Percentiles rank a stretch among this genome's conserved stretches.
phyloP scores from a whole-genome alignment of 768 basidiomycete genomes.

The Tricholoma terreum region DNA sequence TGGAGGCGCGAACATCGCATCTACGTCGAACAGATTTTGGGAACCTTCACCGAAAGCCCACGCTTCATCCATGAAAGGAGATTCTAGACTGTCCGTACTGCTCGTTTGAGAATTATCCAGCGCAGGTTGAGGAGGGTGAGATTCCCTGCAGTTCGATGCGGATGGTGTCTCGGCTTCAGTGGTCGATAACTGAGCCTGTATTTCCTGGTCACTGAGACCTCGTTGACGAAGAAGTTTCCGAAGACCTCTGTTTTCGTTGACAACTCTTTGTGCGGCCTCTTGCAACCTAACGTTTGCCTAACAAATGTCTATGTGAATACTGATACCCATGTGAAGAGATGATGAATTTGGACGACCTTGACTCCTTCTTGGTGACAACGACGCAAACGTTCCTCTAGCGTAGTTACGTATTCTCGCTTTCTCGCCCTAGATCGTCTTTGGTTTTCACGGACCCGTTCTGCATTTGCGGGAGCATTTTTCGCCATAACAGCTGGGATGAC shows the following conservation, averaged over 20 bases:
- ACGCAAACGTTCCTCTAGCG: constrained; percentile 1
- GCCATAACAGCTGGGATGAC: background rate
- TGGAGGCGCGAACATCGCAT: background rate
- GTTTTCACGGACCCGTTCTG: background rate
- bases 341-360: background rate
- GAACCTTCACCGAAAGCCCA: background rate
- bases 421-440: background rate
- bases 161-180: background rate
- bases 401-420: background rate
- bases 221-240: background rate
- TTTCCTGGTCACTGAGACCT: background rate
- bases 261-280: background rate
- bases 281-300: background rate
- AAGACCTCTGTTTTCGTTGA: background rate
- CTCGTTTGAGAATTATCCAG: background rate
- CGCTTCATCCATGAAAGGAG: background rate
- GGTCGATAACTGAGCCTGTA: background rate
- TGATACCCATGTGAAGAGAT: background rate
- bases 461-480: background rate
- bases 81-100: background rate
- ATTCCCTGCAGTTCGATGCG: background rate
- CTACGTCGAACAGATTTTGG: background rate
- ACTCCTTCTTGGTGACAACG: background rate
- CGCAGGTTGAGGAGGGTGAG: background rate
- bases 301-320: background rate